Base-by-base conservation (phyloP, 2,329 filamentous ascomycete genomes). In the Hypoxylon sp. region DNA sequence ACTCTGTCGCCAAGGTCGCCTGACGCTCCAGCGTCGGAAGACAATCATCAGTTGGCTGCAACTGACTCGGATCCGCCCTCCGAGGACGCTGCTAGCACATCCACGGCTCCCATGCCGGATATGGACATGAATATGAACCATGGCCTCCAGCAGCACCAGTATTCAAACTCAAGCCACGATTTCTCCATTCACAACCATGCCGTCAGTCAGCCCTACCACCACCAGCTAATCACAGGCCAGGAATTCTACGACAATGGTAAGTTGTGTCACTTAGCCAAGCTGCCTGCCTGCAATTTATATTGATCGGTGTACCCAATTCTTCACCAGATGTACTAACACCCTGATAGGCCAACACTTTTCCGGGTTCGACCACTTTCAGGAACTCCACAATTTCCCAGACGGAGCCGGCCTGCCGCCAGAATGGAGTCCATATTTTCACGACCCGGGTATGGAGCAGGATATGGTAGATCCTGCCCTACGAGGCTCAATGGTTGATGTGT, bases 71-170 rank as follows among this genome's bases (percentile, higher is more conserved):
- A 79, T 53, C 75, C 75, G 30, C 50, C 61, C 14, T 64, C 66
- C 49, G 64, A 70, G 55, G 69, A 72, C 49, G 69, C 76, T 27
- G 74, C 74, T 56, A 67, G 76, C 22, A 70, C 76, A 14, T 76
- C 76, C 13, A 72, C 79, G 14, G 75, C 75, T 14, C 77, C 79
- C 13, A 75, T 80, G 8, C 77, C 79, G 7, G 77, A 79, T 22
- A 75, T 81, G 7, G 77, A 79, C 20, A 75, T 81, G 72, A 76
- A 70, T 59, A 69, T 75, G 55, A 72, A 77, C 51, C 74, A 75
- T 25, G 72, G 75, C 73, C 46, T 74, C 17, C 73, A 77, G 61
- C 71, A 70, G 49, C 69, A 72, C 30, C 71, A 69, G 31, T 76
- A 73, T 69, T 64, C 74, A 17, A 68, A 63, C 50, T 53, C 73